Evolutionary conservation across 1,284 basidiomycete species (phyloP), one percentile per base, ranked within the genome.

Genomic region (Ganoderma leucocontextum): DNA sequence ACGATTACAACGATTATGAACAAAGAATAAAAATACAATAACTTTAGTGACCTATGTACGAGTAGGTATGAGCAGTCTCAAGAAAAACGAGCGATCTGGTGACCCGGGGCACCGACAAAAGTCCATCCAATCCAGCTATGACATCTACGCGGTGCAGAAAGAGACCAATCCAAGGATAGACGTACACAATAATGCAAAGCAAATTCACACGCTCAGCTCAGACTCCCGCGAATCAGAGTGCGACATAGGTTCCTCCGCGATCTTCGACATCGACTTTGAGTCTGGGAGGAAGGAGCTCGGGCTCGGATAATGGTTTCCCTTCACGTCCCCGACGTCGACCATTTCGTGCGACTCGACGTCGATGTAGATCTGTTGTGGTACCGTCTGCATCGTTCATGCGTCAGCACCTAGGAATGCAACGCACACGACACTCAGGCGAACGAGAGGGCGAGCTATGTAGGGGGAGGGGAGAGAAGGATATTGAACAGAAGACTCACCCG

Each of bases 311-410:
- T 59, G 49, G 17, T 15, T 17, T 10, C 44, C 57, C 61, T 65
- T 63, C 38, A 58, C 59, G 44, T 68, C 69, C 7, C 62, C 66
- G 17, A 69, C 63, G 57, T 77, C 76, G 63, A 72, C 71, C 75
- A 77, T 73, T 62, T 77, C 75, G 60, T 78, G 77, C 6, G 72
- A 71, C 68, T 78, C 76, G 22, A 78, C 76, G 71, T 78, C 77
- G 38, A 78, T 76, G 65, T 70, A 77, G 2, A 78, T 76, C 65
- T 75, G 72, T 38, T 76, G 77, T 5, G 71, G 69, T 12, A 2
- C 15, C 35, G 33, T 47, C 61, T 47, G 58, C 33, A 38, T 22
- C 10, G 22, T 22, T 12, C 59, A 41, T 7, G 39, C 15, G 22
- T 44, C 39, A 36, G 35, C 15, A 29, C 39, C 10, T 15, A 25